Base-by-base conservation (phyloP, 1,284 basidiomycete genomes). In the Cystobasidiaceae sp. region DNA sequence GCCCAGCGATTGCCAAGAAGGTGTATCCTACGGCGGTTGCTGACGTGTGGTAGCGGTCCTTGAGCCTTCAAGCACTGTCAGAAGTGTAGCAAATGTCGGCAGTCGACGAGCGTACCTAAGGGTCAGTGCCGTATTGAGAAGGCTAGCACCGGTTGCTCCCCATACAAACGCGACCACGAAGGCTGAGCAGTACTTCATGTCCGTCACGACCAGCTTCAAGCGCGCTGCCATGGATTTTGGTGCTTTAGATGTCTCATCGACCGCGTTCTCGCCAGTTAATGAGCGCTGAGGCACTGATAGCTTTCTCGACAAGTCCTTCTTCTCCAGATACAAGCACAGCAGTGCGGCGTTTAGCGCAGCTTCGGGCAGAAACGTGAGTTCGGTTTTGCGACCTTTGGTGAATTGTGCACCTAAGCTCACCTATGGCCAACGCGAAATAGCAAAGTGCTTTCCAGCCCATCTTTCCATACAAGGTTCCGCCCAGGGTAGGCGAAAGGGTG, bases 361-460 rank as follows among this genome's bases (percentile, higher is more conserved):
- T 21, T 11, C 37, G 13, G n/a, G 27, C 8, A 21, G n/a, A 4
- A n/a, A 4, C 17, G 3, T 17, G 25, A 21, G 28, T 43, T 8
- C 34, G 6, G 8, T 21, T 28, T 11, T 11, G 13, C 17, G 17
- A 30, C 9, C 28, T 51, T 7, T 15, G 7, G 17, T 28, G 27
- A 15, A 41, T 44, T 15, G 17, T 1, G n/a, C 32, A 25, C 13
- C n/a, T 1, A 21, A 27, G n/a, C 60, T 4, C 32, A 63, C 60
- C 49, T 23, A 63, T 23, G 7, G 19, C 49, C 3, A 63, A n/a
- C 6, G 44, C 60, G 39, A 52, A 63, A 27, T 43, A 34, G 41
- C 50, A 54, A 5, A 55, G 27, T 23, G 60, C 19, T 4, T 41
- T 30, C 60, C 60, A 63, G 6, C 60, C 60, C 19, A 63, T 17